Conservation (phyloP, 352 stramenopile species). For the Aphanomyces cochlioides region DNA sequence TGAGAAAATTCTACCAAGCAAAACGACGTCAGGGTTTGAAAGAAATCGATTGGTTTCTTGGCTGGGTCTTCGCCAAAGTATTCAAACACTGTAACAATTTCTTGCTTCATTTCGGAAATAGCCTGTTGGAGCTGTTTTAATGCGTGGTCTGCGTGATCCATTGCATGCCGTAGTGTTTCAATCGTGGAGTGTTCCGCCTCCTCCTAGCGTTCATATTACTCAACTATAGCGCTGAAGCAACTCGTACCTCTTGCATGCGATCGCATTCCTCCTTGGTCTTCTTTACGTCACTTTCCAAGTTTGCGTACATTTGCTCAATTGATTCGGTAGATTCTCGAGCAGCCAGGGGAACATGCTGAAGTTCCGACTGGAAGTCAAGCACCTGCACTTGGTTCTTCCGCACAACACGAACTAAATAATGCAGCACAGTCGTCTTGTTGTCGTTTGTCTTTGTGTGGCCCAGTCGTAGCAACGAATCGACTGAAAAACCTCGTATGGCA, state of each 20-base stretch:
- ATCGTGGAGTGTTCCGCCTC: not conserved
- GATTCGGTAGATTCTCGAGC: constrained; percentile 76
- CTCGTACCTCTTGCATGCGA: constrained; percentile 45
- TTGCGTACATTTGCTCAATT: constrained; percentile 60
- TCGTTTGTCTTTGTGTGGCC: constrained; percentile 94
- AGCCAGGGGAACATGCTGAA: constrained; percentile 77
- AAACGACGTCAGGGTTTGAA: constrained; percentile 78
- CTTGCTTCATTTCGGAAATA: constrained; percentile 44
- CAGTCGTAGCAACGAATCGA: constrained; percentile 92
- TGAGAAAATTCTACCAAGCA: constrained; percentile 40
- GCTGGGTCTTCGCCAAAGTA: constrained; percentile 84
- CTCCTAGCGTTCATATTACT: not conserved
- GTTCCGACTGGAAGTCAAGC: constrained; percentile 89
- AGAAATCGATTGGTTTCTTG: constrained; percentile 69
- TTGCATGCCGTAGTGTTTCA: constrained; percentile 31
- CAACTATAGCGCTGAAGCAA: not conserved
- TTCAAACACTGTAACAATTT: constrained; percentile 72
- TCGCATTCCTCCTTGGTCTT: constrained; percentile 48
- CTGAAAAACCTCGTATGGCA: constrained; percentile 91
- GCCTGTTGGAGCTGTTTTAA: constrained; percentile 41
- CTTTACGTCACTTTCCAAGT: constrained; percentile 48
- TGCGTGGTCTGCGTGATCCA: not conserved
- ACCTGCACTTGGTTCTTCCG: constrained; percentile 92
- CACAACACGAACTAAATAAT: constrained; percentile 95
- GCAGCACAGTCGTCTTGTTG: constrained; percentile 97